Percentiles rank a stretch among this genome's conserved stretches.
Evolutionary conservation across 2,329 filamentous ascomycete species (phyloP).

Genomic region (Lecanosticta acicola): DNA sequence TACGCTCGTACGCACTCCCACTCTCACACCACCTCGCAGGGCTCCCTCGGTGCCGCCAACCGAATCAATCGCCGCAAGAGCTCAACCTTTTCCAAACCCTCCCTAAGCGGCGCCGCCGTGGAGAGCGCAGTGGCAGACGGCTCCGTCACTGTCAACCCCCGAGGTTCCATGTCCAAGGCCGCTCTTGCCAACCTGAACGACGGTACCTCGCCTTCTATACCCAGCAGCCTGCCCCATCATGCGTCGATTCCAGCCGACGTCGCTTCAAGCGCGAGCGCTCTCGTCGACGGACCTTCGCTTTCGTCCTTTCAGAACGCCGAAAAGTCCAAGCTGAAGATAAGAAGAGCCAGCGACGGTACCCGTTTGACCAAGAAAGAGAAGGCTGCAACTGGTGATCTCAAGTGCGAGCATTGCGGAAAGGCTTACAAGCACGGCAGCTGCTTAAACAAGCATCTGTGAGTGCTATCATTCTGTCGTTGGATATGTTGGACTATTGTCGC

Average conservation of each 20-base stretch:
- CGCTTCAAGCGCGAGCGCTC: slow-evolving; percentile 42
- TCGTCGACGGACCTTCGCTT: slow-evolving; percentile 64
- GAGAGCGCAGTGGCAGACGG: slow-evolving; percentile 57
- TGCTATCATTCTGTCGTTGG: slow-evolving; percentile 33
- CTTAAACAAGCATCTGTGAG: slow-evolving; percentile 99
- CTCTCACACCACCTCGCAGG: slow-evolving; percentile 69
- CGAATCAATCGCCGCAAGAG: slow-evolving; percentile 91
- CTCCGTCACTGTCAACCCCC: slow-evolving; percentile 55
- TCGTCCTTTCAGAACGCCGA: slow-evolving; percentile 42
- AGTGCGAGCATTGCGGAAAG: slow-evolving; percentile 97
- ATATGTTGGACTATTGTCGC: slow-evolving; percentile 1
- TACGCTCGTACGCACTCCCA: slow-evolving; percentile 75
- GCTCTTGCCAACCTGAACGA: slow-evolving; percentile 44
- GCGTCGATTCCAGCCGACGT: slow-evolving; percentile 34
- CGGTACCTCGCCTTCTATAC: slow-evolving; percentile 55
- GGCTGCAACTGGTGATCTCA: slow-evolving; percentile 75
- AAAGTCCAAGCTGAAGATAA: slow-evolving; percentile 50
- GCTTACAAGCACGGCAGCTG: slow-evolving; percentile 99
- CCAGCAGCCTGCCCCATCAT: slow-evolving; percentile 59
- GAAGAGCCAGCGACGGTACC: slow-evolving; percentile 78
- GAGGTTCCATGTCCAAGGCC: slow-evolving; percentile 64
- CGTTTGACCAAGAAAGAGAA: slow-evolving; percentile 77
- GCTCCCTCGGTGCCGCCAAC: slow-evolving; percentile 72
- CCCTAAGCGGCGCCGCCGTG: slow-evolving; percentile 65
- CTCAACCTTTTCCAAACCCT: slow-evolving; percentile 73